A percentile compares a stretch with the other conserved stretches of the same genome.
Conservation (phyloP, 1,139 yeast species). For the Komagataea norvegica region DNA sequence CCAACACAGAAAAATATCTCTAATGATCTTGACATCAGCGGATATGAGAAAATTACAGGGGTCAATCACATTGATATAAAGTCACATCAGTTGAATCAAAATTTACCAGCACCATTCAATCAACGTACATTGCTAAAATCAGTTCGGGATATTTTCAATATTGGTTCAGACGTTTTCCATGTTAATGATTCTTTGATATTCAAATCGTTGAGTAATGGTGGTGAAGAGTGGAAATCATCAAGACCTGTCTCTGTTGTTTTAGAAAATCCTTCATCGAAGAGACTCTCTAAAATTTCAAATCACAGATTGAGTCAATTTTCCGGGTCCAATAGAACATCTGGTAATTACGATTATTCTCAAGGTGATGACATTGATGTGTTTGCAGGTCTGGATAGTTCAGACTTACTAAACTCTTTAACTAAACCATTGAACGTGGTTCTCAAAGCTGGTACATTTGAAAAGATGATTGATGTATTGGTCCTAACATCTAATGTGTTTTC, state of each 20-base stretch:
- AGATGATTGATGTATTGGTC: constrained; percentile 57
- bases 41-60: constrained; percentile 30
- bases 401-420: constrained; percentile 30
- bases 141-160: constrained; percentile 56
- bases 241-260: constrained; percentile 44
- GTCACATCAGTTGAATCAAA: constrained; percentile 27
- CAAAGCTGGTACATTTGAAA: constrained; percentile 57
- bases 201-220: constrained; percentile 41
- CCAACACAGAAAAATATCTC: constrained; percentile 10
- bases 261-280: constrained; percentile 40
- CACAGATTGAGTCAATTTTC: constrained; percentile 22
- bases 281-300: constrained; percentile 33
- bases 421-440: constrained; percentile 42
- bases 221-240: constrained; percentile 29
- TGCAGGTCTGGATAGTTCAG: constrained; percentile 31
- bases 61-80: constrained; percentile 32
- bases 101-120: constrained; percentile 29
- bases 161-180: constrained; percentile 50
- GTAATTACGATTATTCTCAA: constrained; percentile 8
- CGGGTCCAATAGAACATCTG: constrained; percentile 21
- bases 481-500: constrained; percentile 58
- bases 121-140: constrained; percentile 47
- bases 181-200: constrained; percentile 50
- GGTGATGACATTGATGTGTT: constrained; percentile 24
- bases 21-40: neutral